Conservation (phyloP, 148 eudicot species). For the Mesembryanthemum crystallinum region DNA sequence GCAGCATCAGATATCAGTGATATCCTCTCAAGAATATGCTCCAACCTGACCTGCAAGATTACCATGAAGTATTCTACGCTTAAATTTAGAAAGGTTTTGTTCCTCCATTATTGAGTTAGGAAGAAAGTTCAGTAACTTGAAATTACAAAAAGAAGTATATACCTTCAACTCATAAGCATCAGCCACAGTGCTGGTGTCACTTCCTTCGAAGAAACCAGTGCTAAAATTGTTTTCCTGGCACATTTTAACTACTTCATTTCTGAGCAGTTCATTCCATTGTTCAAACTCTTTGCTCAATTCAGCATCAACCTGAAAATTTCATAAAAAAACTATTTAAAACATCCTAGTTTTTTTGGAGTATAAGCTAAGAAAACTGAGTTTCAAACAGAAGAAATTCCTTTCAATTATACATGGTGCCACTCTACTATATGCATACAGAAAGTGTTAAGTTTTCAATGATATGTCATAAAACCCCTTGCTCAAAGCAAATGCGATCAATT, state of each 20-base stretch:
- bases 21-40: slow-evolving; percentile 95
- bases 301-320: slow-evolving; percentile 63
- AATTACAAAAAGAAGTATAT: slow-evolving; percentile 2
- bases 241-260: slow-evolving; percentile 74
- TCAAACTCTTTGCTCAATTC: slow-evolving; percentile 90
- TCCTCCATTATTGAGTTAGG: neutral
- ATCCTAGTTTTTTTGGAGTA: neutral
- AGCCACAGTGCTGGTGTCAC: slow-evolving; percentile 67
- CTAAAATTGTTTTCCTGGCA: slow-evolving; percentile 92
- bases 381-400: neutral
- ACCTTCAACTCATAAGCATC: slow-evolving; percentile 98
- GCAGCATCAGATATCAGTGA: slow-evolving; percentile 88
- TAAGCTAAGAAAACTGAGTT: neutral
- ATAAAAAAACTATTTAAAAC: slow-evolving; percentile 5
- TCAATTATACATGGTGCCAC: too few species aligned
- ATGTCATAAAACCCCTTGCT: too few species aligned
- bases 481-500: too few species aligned
- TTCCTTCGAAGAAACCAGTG: slow-evolving; percentile 90
- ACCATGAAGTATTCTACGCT: slow-evolving; percentile 6
- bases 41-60: slow-evolving; percentile 75
- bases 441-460: too few species aligned
- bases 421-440: too few species aligned
- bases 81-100: neutral
- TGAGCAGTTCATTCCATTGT: slow-evolving; percentile 94
- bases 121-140: neutral